Base-by-base conservation (phyloP, 2,329 filamentous ascomycete species). In the Scedosporium aurantiacum region DNA sequence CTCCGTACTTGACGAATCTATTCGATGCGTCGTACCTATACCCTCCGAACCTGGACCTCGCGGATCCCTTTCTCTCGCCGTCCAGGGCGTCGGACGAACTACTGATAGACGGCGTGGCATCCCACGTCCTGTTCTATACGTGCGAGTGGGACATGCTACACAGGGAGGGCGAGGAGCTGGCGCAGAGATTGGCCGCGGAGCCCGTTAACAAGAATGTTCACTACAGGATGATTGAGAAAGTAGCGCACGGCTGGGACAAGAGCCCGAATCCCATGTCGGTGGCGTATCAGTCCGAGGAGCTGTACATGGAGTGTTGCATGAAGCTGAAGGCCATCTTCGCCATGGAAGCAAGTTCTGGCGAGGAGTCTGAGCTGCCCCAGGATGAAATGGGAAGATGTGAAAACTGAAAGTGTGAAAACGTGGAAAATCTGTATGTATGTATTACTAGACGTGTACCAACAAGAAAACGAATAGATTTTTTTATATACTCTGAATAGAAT, bases 141-240 rank as follows among this genome's bases (percentile, higher is more conserved):
- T 87, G 84, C 71, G 84, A 87, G 72, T 82, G 79, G 70, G 83
- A 87, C 68, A 86, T 87, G 82, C 70, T 87, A n/a, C 76, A 84
- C 8, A 74, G 73, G 1, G 84, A 87, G 67, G 83, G 58, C 8
- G 47, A 60, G 58, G 40, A 50, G 8, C 32, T 60, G 6, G 58
- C 58, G 28, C 14, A 37, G 4, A 37, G 58, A 28, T 18, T 60
- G 45, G 58, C 45, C 1, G 58, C 45, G 2, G 58, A 60, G 45
- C 58, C 58, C 43, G 41, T 60, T 4, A 23, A 21, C 28, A 60
- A 60, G 47, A 8, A 37, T 5, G 21, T 60, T 8, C 47, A 55
- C 27, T 60, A 60, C 47, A 40, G 32, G 58, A 60, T 60, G 58
- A 41, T 60, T 12, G 41, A 60, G 10, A 47, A 25, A 5, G 58